Percentiles rank a stretch among this genome's conserved stretches.
phyloP scores from a whole-genome alignment of 257 asterid genomes.

The Primulina huaijiensis region DNA sequence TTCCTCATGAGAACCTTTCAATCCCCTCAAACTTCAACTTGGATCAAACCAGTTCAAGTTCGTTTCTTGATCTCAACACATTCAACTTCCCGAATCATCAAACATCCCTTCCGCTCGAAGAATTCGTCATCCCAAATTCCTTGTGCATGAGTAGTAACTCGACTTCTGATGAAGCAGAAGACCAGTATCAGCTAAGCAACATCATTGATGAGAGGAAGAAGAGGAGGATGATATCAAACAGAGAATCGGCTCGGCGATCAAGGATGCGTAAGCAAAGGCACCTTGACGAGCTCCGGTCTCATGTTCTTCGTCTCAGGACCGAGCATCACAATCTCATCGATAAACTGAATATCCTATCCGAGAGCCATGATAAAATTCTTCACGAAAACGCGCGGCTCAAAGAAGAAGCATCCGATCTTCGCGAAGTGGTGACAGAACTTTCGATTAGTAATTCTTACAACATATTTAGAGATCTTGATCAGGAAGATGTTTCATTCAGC shows the following conservation, averaged over 20 bases:
- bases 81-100: slow-evolving; percentile 28
- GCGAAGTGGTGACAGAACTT: slow-evolving; percentile 27
- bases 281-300: slow-evolving; percentile 54
- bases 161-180: slow-evolving; percentile 56
- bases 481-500: slow-evolving; percentile 16
- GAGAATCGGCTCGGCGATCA: slow-evolving; percentile 64
- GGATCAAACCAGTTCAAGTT: slow-evolving; percentile 7
- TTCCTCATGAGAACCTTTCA: slow-evolving; percentile 19
- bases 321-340: slow-evolving; percentile 36
- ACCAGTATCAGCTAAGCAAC: slow-evolving; percentile 20
- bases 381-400: slow-evolving; percentile 41
- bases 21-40: slow-evolving; percentile 18
- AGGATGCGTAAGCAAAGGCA: slow-evolving; percentile 65
- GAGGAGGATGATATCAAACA: slow-evolving; percentile 56
- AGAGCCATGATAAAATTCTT: slow-evolving; percentile 32
- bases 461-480: slow-evolving; percentile 25
- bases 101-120: slow-evolving; percentile 2
- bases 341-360: slow-evolving; percentile 32
- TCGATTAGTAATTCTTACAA: slow-evolving; percentile 18
- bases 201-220: slow-evolving; percentile 40
- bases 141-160: slow-evolving; percentile 39
- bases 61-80: slow-evolving; percentile 17
- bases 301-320: slow-evolving; percentile 31
- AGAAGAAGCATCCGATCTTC: slow-evolving; percentile 38
- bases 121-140: slow-evolving; percentile 13